These are phyloP conservation scores for Nicotiana undulata DNA, from an alignment of 257 asterid genomes.

Conservation along the genomic window DNA sequence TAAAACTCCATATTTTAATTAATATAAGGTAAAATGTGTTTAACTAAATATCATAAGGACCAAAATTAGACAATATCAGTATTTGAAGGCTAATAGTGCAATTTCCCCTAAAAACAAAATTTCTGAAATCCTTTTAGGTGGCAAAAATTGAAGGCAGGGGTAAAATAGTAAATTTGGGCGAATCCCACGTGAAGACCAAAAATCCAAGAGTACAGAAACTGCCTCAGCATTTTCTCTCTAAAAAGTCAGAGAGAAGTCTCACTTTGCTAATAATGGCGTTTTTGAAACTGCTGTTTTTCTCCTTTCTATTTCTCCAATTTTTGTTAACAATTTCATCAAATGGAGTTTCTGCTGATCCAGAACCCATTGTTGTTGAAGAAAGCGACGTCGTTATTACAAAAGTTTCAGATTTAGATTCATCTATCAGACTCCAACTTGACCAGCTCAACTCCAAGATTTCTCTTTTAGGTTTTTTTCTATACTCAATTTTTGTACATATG, in stretches of 20 bases:
- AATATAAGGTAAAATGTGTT: no score
- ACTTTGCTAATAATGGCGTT: slow-evolving; percentile 10
- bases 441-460: slow-evolving; percentile 37
- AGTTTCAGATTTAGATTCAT: slow-evolving; percentile 15
- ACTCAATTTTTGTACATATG: not conserved
- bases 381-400: not conserved
- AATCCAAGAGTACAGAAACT: not conserved
- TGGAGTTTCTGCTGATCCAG: slow-evolving; percentile 7
- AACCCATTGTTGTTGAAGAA: not conserved
- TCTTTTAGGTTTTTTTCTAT: slow-evolving; percentile 16
- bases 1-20: no score
- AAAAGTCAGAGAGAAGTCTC: not conserved
- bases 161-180: not conserved
- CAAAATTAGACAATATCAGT: no score
- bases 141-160: not conserved
- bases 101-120: no score
- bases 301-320: slow-evolving; percentile 12
- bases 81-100: no score
- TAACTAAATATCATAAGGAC: no score
- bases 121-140: not conserved
- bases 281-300: slow-evolving; percentile 9
- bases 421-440: slow-evolving; percentile 20
- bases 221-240: not conserved
- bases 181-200: not conserved
- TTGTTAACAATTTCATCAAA: slow-evolving; percentile 1